Percentiles rank a stretch among this genome's conserved stretches.
These are phyloP conservation scores for Neckera pumila DNA, from an alignment of 225 moss, liverwort and hornwort species.

Conservation along the genomic window DNA sequence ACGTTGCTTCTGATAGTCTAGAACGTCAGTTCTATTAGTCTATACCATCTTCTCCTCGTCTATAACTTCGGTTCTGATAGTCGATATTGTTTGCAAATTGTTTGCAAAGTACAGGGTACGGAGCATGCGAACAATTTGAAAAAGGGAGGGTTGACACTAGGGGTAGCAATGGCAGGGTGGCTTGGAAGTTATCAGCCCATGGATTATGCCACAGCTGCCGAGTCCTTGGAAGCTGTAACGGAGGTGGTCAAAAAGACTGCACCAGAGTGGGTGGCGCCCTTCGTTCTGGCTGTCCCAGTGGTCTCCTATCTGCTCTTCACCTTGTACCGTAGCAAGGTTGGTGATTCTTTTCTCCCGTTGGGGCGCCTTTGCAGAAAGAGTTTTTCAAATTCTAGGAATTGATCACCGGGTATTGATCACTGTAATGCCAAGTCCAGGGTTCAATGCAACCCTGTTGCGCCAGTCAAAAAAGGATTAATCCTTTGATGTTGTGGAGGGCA, in stretches of 20 bases:
- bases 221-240: not conserved
- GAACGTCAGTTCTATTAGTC: not conserved
- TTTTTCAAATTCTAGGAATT: not conserved
- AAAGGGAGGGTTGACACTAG: not conserved
- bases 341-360: not conserved
- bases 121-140: not conserved
- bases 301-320: slow-evolving; percentile 50
- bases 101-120: not conserved
- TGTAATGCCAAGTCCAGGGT: not conserved
- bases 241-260: slow-evolving; percentile 17
- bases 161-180: slow-evolving; percentile 3
- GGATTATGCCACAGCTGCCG: slow-evolving; percentile 4
- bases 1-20: not conserved
- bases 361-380: not conserved
- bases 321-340: slow-evolving; percentile 47
- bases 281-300: slow-evolving; percentile 52
- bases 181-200: not conserved
- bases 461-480: not conserved
- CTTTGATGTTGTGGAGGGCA: not conserved
- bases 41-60: not conserved
- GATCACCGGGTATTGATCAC: not conserved
- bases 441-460: not conserved
- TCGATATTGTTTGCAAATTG: not conserved
- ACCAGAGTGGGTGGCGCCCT: slow-evolving; percentile 65
- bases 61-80: not conserved